A percentile compares a stretch with the other conserved stretches of the same genome.
Conservation (phyloP, 495 filamentous ascomycete species). For the Neurospora sublineolata region DNA sequence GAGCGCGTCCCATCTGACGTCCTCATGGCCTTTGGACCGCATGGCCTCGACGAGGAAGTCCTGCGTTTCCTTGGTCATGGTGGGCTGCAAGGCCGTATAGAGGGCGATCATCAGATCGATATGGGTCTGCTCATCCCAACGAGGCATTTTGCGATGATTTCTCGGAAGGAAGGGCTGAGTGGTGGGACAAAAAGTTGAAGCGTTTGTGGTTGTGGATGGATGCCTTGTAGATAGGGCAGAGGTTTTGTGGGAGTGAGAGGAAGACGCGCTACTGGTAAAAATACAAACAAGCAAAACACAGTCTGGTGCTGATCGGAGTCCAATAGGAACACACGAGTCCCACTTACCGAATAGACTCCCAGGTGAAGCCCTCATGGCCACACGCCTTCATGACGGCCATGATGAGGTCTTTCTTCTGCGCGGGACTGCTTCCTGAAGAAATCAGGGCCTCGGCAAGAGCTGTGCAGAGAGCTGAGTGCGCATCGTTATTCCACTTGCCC, state of each 20-base stretch:
- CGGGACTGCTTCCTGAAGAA: not conserved
- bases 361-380: slow-evolving; percentile 14
- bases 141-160: not conserved
- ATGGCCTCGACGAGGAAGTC: not conserved
- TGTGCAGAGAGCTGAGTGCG: slow-evolving; percentile 18
- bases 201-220: not conserved
- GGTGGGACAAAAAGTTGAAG: not conserved
- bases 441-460: slow-evolving; percentile 11
- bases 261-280: not conserved
- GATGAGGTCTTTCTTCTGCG: slow-evolving; percentile 15
- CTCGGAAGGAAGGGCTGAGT: not conserved
- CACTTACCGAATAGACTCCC: slow-evolving; percentile 28
- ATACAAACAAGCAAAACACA: not conserved
- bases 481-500: slow-evolving; percentile 15
- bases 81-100: not conserved
- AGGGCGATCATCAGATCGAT: slow-evolving; percentile 1
- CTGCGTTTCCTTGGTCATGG: not conserved
- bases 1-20: slow-evolving; percentile 8
- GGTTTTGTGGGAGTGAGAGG: not conserved
- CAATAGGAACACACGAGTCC: not conserved
- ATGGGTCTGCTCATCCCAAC: slow-evolving; percentile 11
- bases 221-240: not conserved
- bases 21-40: slow-evolving; percentile 1
- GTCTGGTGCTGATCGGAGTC: not conserved
- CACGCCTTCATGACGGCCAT: slow-evolving; percentile 13